A percentile compares a stretch with the other conserved stretches of the same genome.
phyloP scores from a whole-genome alignment of 345 rosid species.

The Psidium guajava region DNA sequence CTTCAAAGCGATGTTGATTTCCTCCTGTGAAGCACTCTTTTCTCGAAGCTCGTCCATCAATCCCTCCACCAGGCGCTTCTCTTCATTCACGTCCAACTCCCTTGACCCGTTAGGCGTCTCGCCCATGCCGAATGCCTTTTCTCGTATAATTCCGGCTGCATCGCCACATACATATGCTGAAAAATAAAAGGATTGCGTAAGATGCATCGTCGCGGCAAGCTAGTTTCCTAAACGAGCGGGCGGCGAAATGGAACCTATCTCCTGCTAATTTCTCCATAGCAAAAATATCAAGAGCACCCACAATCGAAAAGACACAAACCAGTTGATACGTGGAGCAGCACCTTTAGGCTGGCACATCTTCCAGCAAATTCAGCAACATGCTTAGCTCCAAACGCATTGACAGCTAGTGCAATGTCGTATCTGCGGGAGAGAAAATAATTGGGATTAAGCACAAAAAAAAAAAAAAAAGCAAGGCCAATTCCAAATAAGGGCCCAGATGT shows the following conservation, averaged over 20 bases:
- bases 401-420: conserved; percentile 40
- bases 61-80: not conserved
- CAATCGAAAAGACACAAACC: conserved; percentile 3
- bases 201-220: not conserved
- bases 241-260: not conserved
- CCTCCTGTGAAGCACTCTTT: not conserved
- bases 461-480: no score
- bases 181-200: not conserved
- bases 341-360: conserved; percentile 32
- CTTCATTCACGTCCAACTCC: conserved; percentile 6
- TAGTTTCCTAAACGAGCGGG: not conserved
- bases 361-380: conserved; percentile 43
- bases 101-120: conserved; percentile 6
- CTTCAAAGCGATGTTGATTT: conserved; percentile 4
- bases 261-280: not conserved
- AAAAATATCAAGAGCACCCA: not conserved
- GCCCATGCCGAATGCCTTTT: conserved; percentile 1
- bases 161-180: conserved; percentile 26
- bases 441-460: no score
- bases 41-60: not conserved
- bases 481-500: no score
- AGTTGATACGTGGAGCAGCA: conserved; percentile 38
- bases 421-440: not conserved
- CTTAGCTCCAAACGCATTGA: conserved; percentile 54
- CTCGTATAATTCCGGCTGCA: conserved; percentile 5